Evolutionary conservation across 371 early-diverging fungal species (phyloP).

Genomic region (Batkoa obscura): DNA sequence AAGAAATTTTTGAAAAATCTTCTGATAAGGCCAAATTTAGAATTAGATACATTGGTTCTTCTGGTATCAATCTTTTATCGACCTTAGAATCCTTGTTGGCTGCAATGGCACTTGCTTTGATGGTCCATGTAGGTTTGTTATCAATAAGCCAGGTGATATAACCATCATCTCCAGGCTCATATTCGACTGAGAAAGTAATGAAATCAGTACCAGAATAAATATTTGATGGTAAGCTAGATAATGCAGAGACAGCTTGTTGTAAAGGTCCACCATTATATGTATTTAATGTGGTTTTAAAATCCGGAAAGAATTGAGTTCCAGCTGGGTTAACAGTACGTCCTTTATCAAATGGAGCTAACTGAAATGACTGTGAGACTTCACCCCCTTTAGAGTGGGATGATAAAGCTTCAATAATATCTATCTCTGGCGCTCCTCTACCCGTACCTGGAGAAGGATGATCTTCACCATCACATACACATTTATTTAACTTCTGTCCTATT

Average conservation of each 20-base stretch:
- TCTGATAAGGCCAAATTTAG: slow-evolving; percentile 24
- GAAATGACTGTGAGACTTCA: slow-evolving; percentile 8
- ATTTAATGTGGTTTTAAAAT: not conserved
- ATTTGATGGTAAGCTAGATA: not conserved
- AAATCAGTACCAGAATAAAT: slow-evolving; percentile 1
- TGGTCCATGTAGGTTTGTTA: slow-evolving; percentile 4
- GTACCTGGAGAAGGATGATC: slow-evolving; percentile 28
- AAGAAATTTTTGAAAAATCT: slow-evolving; percentile 17
- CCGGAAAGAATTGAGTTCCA: not conserved
- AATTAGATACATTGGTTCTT: slow-evolving; percentile 9
- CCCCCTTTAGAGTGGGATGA: slow-evolving; percentile 1
- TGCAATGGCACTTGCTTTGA: slow-evolving; percentile 4
- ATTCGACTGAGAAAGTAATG: slow-evolving; percentile 5
- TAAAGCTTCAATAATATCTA: slow-evolving; percentile 26
- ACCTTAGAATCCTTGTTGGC: slow-evolving; percentile 1
- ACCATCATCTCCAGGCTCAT: slow-evolving; percentile 5
- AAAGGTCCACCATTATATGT: not conserved
- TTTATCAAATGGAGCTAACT: slow-evolving; percentile 9
- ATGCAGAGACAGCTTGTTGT: slow-evolving; percentile 7
- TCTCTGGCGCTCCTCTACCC: slow-evolving; percentile 32
- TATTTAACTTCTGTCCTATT: slow-evolving; percentile 24
- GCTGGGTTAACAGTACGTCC: not conserved
- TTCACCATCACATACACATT: slow-evolving; percentile 20
- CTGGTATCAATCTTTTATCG: slow-evolving; percentile 4
- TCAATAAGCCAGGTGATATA: slow-evolving; percentile 6